Base-by-base conservation (phyloP, 2,329 filamentous ascomycete species). In the Sordariomycetes sp. region DNA sequence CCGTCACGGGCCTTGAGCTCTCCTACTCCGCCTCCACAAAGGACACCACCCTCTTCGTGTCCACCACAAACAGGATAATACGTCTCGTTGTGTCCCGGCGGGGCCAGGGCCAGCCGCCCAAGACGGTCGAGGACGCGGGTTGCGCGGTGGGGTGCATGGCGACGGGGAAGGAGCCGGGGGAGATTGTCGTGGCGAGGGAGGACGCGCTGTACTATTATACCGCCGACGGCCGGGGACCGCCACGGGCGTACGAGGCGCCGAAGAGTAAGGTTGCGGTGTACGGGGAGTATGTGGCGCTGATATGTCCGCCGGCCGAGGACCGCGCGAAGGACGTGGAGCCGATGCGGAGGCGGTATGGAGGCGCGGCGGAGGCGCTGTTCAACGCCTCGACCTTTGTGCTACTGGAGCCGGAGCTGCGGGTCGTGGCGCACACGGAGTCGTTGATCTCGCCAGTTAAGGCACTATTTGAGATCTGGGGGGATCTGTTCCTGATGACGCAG, bases 71-170 rank as follows among this genome's bases (percentile, higher is more conserved):
- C 34, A 84, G 90, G 52, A 90, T 99, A 58, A 74, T 96, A 62
- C 95, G 90, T 58, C 76, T 99, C 53, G 82, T 89, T 2, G 89
- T 97, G 61, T 89, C 90, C 10, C 90, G 90, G 25, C 86, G 87
- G 68, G 91, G 91, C 1, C 91, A 96, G 69, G 90, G 91, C 17
- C 87, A 95, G 63, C 87, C 91, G 4, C 87, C 92, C 3, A 87
- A 91, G 62, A 89, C 89, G 0, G 77, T 97, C 20, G 94, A 97
- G 67, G 91, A 97, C 66, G 78, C 82, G 20, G 94, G 94, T 1
- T 97, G 92, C 66, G 91, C 82, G 12, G 83, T 95, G n/a, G 91
- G 90, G 1, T 99, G 95, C 69, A 96, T 99, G 89, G 88, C 90
- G 0, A 78, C 92, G 13, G 90, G 96, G 68, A 82, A 80, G 60